A percentile compares a stretch with the other conserved stretches of the same genome.
Conservation (phyloP, 2,329 filamentous ascomycete species). For the Thelonectria blattea region DNA sequence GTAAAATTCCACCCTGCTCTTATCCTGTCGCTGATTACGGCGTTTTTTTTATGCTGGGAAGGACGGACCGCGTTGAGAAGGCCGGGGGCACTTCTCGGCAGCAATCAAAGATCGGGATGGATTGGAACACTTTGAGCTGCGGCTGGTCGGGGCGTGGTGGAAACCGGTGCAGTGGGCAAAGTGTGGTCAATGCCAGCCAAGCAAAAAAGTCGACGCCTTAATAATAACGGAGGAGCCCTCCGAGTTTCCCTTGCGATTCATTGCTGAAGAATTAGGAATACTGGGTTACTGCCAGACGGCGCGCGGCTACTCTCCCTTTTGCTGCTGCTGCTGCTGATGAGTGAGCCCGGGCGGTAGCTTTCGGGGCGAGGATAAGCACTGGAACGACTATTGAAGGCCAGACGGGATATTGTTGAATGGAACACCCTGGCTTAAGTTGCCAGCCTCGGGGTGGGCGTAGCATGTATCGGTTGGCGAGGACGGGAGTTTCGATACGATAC, state of each 20-base stretch:
- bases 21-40: constrained; percentile 1
- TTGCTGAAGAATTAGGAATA: constrained; percentile 18
- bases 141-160: constrained; percentile 29
- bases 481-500: constrained; percentile 1
- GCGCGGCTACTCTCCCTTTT: not conserved
- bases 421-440: constrained; percentile 6
- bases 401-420: constrained; percentile 6
- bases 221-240: constrained; percentile 13
- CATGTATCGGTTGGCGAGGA: not conserved
- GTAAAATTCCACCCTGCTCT: constrained; percentile 7
- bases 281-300: constrained; percentile 7
- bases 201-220: constrained; percentile 11
- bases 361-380: constrained; percentile 24
- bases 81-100: constrained; percentile 13
- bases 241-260: constrained; percentile 1
- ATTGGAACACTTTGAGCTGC: constrained; percentile 22
- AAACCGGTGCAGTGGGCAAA: constrained; percentile 22
- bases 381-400: constrained; percentile 11
- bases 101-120: constrained; percentile 24
- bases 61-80: not conserved
- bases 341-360: constrained; percentile 8
- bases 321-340: constrained; percentile 20
- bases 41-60: constrained; percentile 4
- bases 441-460: constrained; percentile 15
- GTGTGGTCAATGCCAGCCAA: constrained; percentile 34